Conservation (phyloP, 257 asterid species). For the Leptodermis oblonga region DNA sequence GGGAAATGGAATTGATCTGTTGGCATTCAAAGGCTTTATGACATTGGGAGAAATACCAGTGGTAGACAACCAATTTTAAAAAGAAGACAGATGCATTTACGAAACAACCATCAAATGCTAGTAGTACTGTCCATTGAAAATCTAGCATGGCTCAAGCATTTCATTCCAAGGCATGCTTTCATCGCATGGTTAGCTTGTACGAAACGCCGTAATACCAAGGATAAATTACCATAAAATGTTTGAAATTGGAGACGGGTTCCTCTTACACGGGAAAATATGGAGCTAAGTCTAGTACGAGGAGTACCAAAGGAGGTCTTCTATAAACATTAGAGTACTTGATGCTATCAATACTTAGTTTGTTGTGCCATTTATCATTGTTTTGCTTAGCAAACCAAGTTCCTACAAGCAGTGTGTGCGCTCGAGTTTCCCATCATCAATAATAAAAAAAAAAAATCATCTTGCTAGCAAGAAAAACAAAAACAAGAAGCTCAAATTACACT, state of each 20-base stretch:
- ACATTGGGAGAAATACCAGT: background rate
- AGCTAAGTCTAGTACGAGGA: no score
- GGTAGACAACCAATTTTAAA: background rate
- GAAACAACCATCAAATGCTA: background rate
- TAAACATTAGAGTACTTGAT: no score
- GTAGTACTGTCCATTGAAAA: background rate
- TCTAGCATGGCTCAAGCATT: background rate
- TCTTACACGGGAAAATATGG: no score
- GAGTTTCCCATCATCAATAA: no score
- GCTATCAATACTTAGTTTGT: no score
- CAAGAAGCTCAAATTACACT: background rate
- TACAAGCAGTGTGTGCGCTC: no score
- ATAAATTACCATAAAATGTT: no score
- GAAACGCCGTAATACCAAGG: background rate
- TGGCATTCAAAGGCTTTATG: background rate
- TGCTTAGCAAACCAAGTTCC: no score
- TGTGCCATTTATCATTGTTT: no score
- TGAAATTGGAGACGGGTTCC: background rate
- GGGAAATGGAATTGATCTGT: background rate
- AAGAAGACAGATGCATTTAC: background rate
- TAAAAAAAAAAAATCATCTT: background rate
- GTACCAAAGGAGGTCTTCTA: no score
- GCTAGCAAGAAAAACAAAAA: background rate
- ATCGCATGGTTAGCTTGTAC: no score
- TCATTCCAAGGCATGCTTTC: background rate